phyloP scores from a whole-genome alignment of 2,329 filamentous ascomycete genomes.

The Parastagonospora nodorum region DNA sequence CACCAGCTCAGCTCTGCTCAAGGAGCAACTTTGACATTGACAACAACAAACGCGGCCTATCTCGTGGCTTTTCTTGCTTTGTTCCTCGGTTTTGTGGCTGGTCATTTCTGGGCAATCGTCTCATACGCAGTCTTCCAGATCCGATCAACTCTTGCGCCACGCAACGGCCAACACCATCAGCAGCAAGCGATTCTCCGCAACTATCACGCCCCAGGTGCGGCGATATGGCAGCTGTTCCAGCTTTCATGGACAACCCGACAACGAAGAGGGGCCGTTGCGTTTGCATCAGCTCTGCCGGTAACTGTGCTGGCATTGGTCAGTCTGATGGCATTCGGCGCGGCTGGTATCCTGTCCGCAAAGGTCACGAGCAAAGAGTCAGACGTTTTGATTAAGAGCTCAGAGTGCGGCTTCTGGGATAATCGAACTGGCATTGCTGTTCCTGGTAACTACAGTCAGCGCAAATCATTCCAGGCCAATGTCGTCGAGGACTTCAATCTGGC shows the following conservation, averaged over 20 bases:
- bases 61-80: neutral
- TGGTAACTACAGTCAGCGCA: neutral
- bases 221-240: neutral
- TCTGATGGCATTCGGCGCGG: neutral
- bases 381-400: neutral
- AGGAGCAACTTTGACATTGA: neutral
- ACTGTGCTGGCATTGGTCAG: neutral
- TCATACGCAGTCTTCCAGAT: neutral
- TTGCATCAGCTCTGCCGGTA: neutral
- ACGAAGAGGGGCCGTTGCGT: neutral
- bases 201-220: constrained; percentile 1
- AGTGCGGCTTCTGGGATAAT: neutral
- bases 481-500: neutral
- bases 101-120: constrained; percentile 2
- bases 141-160: neutral
- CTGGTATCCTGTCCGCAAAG: constrained; percentile 1
- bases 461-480: neutral
- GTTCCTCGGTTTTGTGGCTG: constrained; percentile 1
- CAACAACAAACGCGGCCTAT: neutral
- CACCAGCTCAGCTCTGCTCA: neutral
- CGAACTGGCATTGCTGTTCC: neutral
- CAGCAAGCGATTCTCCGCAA: constrained; percentile 2
- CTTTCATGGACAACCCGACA: neutral
- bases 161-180: constrained; percentile 1
- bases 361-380: neutral